Evolutionary conservation across 805 yeast species (phyloP).

Genomic region (Ogataea zsoltii): DNA sequence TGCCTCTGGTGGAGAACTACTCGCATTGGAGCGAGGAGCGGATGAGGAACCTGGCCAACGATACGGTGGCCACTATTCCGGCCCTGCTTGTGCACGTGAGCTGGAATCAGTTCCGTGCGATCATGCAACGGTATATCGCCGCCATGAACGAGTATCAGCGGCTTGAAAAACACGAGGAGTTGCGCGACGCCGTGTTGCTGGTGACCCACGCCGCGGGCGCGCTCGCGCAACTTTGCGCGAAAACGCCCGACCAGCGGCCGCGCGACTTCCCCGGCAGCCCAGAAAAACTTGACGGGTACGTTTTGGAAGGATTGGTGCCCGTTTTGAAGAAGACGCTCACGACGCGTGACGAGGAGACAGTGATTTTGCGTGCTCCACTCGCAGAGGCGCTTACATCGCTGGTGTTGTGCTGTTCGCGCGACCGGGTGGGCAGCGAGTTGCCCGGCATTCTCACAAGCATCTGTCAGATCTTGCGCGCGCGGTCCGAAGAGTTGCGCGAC

Average conservation of each 20-base stretch:
- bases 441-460: slow-evolving; percentile 83
- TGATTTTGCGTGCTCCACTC: slow-evolving; percentile 71
- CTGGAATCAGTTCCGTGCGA: slow-evolving; percentile 80
- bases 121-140: slow-evolving; percentile 64
- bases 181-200: slow-evolving; percentile 60
- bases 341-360: slow-evolving; percentile 75
- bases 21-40: slow-evolving; percentile 62
- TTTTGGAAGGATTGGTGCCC: slow-evolving; percentile 60
- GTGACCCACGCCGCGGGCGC: slow-evolving; percentile 59
- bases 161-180: slow-evolving; percentile 37
- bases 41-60: slow-evolving; percentile 61
- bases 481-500: slow-evolving; percentile 87
- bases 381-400: slow-evolving; percentile 78
- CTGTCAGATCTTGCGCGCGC: slow-evolving; percentile 86
- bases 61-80: slow-evolving; percentile 64
- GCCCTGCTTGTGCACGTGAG: slow-evolving; percentile 55
- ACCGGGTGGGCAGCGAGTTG: slow-evolving; percentile 54
- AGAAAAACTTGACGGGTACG: slow-evolving; percentile 44
- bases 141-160: slow-evolving; percentile 22
- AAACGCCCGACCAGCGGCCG: slow-evolving; percentile 17
- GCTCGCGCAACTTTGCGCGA: slow-evolving; percentile 17
- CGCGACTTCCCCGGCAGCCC: slow-evolving; percentile 37
- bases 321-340: slow-evolving; percentile 59
- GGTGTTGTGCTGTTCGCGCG: slow-evolving; percentile 59
- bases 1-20: slow-evolving; percentile 85